Conservation (phyloP, 257 asterid species). For the Solanum piurae region DNA sequence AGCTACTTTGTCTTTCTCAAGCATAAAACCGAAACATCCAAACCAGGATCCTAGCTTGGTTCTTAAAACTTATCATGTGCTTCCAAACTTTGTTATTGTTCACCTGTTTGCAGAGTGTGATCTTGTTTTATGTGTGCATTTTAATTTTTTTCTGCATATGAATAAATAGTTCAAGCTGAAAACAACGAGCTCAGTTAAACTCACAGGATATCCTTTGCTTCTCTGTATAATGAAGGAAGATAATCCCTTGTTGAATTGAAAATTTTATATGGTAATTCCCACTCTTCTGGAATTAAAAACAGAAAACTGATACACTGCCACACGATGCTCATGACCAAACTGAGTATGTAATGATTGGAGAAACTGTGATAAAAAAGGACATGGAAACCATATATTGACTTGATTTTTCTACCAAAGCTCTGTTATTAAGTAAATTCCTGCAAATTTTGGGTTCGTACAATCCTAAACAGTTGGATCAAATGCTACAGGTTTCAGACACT, state of each 20-base stretch:
- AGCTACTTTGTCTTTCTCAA: slow-evolving; percentile 41
- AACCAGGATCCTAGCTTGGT: not conserved
- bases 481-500: not conserved
- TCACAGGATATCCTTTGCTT: not conserved
- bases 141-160: not conserved
- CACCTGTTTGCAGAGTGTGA: not conserved
- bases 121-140: not conserved
- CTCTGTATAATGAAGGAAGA: not conserved
- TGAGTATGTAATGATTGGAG: not conserved
- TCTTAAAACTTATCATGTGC: not conserved
- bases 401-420: not conserved
- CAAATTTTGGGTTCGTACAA: not conserved
- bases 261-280: not conserved
- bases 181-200: not conserved
- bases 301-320: not conserved
- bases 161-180: not conserved
- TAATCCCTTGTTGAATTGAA: not conserved
- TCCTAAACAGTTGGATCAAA: not conserved
- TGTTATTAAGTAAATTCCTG: not conserved
- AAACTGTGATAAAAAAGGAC: not conserved
- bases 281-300: not conserved
- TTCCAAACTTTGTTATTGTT: not conserved
- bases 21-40: slow-evolving; percentile 2
- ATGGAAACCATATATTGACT: not conserved
- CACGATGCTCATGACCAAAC: not conserved